Evolutionary conservation across 495 filamentous ascomycete species (phyloP), one percentile per base, ranked within the genome.

Genomic region (Podospora pseudocomata): DNA sequence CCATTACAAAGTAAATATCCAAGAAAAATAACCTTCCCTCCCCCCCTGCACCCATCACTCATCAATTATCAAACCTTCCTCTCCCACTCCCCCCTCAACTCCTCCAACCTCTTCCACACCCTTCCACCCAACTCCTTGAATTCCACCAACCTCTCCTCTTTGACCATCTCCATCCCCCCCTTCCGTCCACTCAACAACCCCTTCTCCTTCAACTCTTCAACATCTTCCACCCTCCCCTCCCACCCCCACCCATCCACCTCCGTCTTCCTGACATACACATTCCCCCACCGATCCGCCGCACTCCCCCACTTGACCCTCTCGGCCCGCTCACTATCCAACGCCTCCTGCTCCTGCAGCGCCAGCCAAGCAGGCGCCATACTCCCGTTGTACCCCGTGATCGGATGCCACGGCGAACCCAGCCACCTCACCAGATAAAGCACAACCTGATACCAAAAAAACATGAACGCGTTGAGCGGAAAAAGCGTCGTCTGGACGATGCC

Each of bases 401-500:
- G 83, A 79, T 98, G 91, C 93, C 93, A 98, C 30, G 92, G 92
- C 2, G 91, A 94, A 26, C 93, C 92, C 20, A 95, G 79, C 81
- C 87, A 89, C 70, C 95, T 90, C 15, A 88, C 88, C 54, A 91
- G 63, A 77, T 89, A 93, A 73, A 96, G 89, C 3, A 88, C 78
- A 18, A 82, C 65, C 65, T 70, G 75, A 59, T 88, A 80, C 69
- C 82, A 81, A 76, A 86, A 90, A 34, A 84, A 80, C 66, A 95
- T 81, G 70, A 92, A 79, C 27, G 82, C 77, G 66, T 83, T 79
- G 54, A 97, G 83, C 1, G 91, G 89, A 60, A 97, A 78, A 70
- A 99, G 91, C 5, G 85, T 82, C 0, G 95, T 96, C 32, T 85
- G 88, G 71, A 92, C 93, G 69, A 98, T 84, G 67, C 96, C 95